phyloP scores from a whole-genome alignment of 2,329 filamentous ascomycete genomes.

The Xylaria sp. region DNA sequence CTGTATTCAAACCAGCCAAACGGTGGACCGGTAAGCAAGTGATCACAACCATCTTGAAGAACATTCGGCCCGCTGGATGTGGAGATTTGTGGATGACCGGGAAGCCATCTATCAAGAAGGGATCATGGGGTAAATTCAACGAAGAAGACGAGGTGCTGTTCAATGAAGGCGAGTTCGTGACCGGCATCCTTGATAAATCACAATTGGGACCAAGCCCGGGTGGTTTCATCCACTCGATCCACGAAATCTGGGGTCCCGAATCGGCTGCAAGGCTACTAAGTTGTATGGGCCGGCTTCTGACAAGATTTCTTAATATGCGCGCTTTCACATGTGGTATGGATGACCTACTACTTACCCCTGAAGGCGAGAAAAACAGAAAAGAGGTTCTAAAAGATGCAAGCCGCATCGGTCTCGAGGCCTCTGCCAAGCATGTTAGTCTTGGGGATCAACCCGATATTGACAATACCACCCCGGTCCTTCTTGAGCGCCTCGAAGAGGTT shows the following conservation, averaged over 20 bases:
- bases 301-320: constrained; percentile 89
- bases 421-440: constrained; percentile 88
- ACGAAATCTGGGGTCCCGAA: constrained; percentile 91
- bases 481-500: constrained; percentile 85
- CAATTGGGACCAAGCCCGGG: constrained; percentile 90
- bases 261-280: constrained; percentile 88
- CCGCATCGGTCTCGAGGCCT: constrained; percentile 78
- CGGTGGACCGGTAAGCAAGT: constrained; percentile 98
- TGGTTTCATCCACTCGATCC: constrained; percentile 89
- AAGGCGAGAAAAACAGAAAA: constrained; percentile 78
- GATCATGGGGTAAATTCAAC: constrained; percentile 77
- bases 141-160: constrained; percentile 87
- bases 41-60: constrained; percentile 90
- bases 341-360: constrained; percentile 83
- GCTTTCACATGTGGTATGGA: constrained; percentile 98
- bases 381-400: constrained; percentile 74
- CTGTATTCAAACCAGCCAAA: constrained; percentile 80
- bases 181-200: constrained; percentile 93
- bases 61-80: constrained; percentile 82
- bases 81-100: constrained; percentile 82
- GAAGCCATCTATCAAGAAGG: constrained; percentile 79
- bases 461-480: constrained; percentile 75
- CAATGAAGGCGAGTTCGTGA: constrained; percentile 86
- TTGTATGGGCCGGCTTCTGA: constrained; percentile 87
- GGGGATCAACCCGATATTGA: constrained; percentile 64